Evolutionary conservation across 75 land plant species (phyloP), one percentile per base, ranked within the genome.

Genomic region (Larix kaempferi): DNA sequence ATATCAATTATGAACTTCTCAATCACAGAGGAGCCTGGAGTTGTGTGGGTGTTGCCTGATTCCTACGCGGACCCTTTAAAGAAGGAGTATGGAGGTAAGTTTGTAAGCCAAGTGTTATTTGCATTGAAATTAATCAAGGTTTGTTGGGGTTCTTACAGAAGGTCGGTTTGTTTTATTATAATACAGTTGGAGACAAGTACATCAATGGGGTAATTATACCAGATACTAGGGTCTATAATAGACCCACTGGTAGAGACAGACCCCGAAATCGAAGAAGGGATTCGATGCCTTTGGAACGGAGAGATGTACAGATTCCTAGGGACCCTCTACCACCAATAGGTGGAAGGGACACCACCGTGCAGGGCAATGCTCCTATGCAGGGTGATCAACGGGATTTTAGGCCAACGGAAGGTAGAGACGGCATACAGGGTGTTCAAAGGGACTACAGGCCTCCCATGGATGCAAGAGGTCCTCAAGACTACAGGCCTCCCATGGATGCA

Each of bases 101-200:
- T 10, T n/a, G 1, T 69, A 39, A 21, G 35, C n/a, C 33, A 5
- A 21, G 37, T 64, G 7, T 33, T 16, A 1, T 35, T 16, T 6
- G 35, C 19, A 7, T 65, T 29, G 6, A 66, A 49, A 49, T 49
- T 49, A 49, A 49, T 10, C 10, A 49, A 11, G 12, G 54, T 10
- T 49, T 10, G 54, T 10, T 10, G 54, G 54, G 2, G 12, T 49
- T 49, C 54, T 49, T 49, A 49, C 54, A 49, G 12, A 49, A 49
- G 12, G 12, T 49, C 54, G 0, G 54, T 2, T 49, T 49, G 54
- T 49, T 10, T 49, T 10, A 11, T 22, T 41, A 44, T 41, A 0
- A 39, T 69, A 19, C 73, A 69, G 73, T 69, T 69, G 73, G 73
- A 22, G 73, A 69, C 41, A 69, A 69, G 73, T 69, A 69, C 73